phyloP scores from a whole-genome alignment of 352 stramenopile genomes.

The Saprolegnia parasitica region DNA sequence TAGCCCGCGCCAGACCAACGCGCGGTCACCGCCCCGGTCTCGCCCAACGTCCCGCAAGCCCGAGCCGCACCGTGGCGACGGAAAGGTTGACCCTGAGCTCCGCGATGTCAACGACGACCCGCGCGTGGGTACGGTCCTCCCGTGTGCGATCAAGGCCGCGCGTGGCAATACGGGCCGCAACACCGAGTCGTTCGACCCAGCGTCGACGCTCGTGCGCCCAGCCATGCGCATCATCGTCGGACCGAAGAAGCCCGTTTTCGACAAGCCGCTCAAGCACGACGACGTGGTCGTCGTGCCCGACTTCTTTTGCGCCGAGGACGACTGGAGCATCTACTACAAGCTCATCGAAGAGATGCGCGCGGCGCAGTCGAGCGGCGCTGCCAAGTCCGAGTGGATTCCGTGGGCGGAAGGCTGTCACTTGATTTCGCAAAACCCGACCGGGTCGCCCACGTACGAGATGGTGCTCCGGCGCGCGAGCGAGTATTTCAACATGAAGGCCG shows the following conservation, averaged over 20 bases:
- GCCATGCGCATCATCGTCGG: slow-evolving; percentile 44
- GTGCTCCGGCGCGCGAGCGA: slow-evolving; percentile 71
- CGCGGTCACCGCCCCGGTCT: not conserved
- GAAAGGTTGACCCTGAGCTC: slow-evolving; percentile 22
- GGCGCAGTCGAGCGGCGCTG: slow-evolving; percentile 50
- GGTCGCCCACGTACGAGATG: slow-evolving; percentile 77
- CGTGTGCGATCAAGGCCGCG: slow-evolving; percentile 21
- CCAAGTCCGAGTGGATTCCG: slow-evolving; percentile 45
- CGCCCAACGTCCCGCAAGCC: slow-evolving; percentile 6
- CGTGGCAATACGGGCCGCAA: slow-evolving; percentile 33
- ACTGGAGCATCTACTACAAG: slow-evolving; percentile 56
- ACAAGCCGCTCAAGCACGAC: slow-evolving; percentile 43
- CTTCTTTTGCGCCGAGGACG: slow-evolving; percentile 44
- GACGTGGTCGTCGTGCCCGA: slow-evolving; percentile 56
- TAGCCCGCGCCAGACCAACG: not conserved
- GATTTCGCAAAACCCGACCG: slow-evolving; percentile 86
- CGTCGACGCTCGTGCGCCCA: slow-evolving; percentile 47
- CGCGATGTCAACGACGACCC: slow-evolving; percentile 21
- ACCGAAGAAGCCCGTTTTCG: slow-evolving; percentile 29
- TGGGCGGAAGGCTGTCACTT: slow-evolving; percentile 91
- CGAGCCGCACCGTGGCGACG: slow-evolving; percentile 26
- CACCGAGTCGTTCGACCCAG: slow-evolving; percentile 37
- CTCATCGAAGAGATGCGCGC: slow-evolving; percentile 51
- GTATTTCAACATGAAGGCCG: slow-evolving; percentile 84
- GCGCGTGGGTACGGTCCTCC: slow-evolving; percentile 15